Conservation (phyloP, 2,329 filamentous ascomycete species). For the Epichloe amarillans region DNA sequence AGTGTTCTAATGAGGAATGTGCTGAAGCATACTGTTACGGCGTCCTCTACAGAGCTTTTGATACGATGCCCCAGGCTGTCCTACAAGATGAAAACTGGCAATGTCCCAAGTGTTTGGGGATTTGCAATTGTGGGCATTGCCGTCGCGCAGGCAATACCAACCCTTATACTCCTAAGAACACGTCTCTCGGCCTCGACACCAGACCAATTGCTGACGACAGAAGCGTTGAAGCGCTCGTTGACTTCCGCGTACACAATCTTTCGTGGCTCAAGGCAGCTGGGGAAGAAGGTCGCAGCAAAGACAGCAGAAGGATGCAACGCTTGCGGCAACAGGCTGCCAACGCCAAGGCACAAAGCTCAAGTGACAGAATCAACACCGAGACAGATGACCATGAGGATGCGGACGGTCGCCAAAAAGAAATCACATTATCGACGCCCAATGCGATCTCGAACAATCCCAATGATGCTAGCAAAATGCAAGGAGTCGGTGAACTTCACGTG, state of each 20-base stretch:
- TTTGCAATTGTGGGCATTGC: constrained; percentile 79
- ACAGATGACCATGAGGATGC: constrained; percentile 9
- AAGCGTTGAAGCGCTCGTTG: constrained; percentile 79
- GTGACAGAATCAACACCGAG: constrained; percentile 15
- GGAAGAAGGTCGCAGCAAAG: constrained; percentile 45
- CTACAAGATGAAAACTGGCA: constrained; percentile 75
- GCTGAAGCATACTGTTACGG: constrained; percentile 78
- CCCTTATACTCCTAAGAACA: constrained; percentile 78
- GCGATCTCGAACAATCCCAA: background rate
- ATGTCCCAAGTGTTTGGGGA: constrained; percentile 73
- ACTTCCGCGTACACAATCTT: constrained; percentile 81
- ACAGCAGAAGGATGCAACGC: constrained; percentile 43
- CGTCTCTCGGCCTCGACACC: constrained; percentile 81
- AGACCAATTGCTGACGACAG: constrained; percentile 79
- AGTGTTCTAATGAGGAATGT: constrained; percentile 60
- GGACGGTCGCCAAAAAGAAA: constrained; percentile 1
- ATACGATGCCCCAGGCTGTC: constrained; percentile 70
- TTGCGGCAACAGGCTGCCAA: constrained; percentile 42
- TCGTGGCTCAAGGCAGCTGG: constrained; percentile 58
- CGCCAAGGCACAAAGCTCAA: constrained; percentile 38
- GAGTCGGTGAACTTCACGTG: background rate
- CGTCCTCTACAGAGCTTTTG: constrained; percentile 81
- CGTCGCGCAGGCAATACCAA: constrained; percentile 50
- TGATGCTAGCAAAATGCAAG: background rate
- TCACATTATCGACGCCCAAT: background rate